phyloP scores from a whole-genome alignment of 257 asterid genomes.

The Fraxinus americana region DNA sequence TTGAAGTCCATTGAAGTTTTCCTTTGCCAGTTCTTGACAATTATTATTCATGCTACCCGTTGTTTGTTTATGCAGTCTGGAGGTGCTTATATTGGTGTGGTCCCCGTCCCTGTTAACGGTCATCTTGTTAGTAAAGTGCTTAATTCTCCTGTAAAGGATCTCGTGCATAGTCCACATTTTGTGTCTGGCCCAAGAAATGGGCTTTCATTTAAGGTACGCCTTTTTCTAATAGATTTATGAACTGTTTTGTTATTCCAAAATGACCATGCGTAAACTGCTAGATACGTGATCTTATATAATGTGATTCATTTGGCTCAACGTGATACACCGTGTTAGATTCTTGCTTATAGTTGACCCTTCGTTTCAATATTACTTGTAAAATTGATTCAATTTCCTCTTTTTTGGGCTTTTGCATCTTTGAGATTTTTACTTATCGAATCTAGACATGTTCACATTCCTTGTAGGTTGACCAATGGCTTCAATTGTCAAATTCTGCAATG shows the following conservation, averaged over 20 bases:
- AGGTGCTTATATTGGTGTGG: constrained; percentile 33
- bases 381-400: neutral
- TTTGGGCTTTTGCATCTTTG: neutral
- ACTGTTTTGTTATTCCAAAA: neutral
- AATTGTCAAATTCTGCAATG: constrained; percentile 46
- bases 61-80: constrained; percentile 35
- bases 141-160: constrained; percentile 33
- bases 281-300: constrained; percentile 4
- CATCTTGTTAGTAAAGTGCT: constrained; percentile 34
- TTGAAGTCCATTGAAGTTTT: neutral
- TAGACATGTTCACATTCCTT: neutral
- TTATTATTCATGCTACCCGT: neutral
- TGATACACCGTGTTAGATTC: neutral
- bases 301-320: neutral
- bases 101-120: constrained; percentile 37
- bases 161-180: constrained; percentile 46
- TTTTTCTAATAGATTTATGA: neutral
- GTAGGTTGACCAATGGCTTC: constrained; percentile 47
- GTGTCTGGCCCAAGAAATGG: constrained; percentile 49
- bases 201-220: constrained; percentile 39
- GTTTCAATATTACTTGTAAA: too few species aligned
- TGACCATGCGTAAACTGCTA: neutral
- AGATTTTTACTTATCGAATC: constrained; percentile 6
- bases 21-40: neutral
- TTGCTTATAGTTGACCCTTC: neutral